Evolutionary conservation across 345 rosid species (phyloP).

Genomic region (Populus nigra): DNA sequence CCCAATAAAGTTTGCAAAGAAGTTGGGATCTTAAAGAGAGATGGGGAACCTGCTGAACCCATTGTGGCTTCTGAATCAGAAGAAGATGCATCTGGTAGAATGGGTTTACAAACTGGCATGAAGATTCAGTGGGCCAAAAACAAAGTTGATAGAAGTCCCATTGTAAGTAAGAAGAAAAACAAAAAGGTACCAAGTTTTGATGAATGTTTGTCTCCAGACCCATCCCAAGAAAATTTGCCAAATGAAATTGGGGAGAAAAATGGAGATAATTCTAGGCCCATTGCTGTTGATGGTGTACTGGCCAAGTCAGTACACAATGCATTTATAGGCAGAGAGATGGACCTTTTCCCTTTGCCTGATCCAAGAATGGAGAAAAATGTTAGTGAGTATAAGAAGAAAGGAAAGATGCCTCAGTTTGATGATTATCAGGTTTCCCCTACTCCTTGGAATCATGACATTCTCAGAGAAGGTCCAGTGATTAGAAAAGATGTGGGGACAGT

Average conservation of each 20-base stretch:
- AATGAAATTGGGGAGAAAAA: conserved; percentile 29
- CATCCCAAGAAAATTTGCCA: conserved; percentile 35
- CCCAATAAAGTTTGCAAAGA: conserved; percentile 35
- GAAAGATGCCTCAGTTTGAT: conserved; percentile 36
- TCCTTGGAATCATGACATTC: conserved; percentile 30
- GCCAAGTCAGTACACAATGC: conserved; percentile 23
- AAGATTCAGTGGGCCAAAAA: conserved; percentile 36
- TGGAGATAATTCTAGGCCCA: background rate
- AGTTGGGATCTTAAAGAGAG: conserved; percentile 21
- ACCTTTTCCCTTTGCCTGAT: conserved; percentile 36
- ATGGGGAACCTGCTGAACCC: conserved; percentile 28
- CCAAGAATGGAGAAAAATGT: conserved; percentile 43
- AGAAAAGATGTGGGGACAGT: conserved; percentile 30
- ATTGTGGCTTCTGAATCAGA: conserved; percentile 36
- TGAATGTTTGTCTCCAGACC: conserved; percentile 31
- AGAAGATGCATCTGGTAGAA: conserved; percentile 31
- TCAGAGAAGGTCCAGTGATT: conserved; percentile 30
- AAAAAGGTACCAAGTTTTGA: conserved; percentile 37
- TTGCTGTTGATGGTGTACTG: conserved; percentile 25
- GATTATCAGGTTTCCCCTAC: conserved; percentile 32
- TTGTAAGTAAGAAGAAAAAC: conserved; percentile 49
- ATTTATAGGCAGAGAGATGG: conserved; percentile 34
- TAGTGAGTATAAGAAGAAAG: conserved; percentile 45
- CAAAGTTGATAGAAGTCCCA: conserved; percentile 37
- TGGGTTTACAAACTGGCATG: conserved; percentile 29